These are phyloP conservation scores for Lactarius evosmus DNA, from an alignment of 768 basidiomycete genomes.

Conservation along the genomic window DNA sequence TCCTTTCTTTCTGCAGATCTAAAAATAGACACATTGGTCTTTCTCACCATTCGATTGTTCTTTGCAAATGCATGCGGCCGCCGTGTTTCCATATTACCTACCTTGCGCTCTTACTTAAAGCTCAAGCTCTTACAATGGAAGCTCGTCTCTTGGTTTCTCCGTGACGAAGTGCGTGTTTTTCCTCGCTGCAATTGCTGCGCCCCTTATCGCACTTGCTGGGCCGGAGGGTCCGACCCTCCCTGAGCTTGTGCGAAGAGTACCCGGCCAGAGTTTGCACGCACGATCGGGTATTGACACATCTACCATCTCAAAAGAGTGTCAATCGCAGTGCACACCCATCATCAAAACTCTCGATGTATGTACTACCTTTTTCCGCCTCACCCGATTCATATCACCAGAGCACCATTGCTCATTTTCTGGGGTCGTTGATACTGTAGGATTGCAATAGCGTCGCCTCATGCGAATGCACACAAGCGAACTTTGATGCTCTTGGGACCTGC, in stretches of 20 bases:
- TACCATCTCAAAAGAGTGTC: constrained; percentile 2
- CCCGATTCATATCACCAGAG: neutral
- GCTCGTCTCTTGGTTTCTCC: neutral
- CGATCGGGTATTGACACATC: neutral
- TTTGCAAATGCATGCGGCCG: neutral
- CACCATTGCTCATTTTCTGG: neutral
- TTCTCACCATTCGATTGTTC: neutral
- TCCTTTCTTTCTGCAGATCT: neutral
- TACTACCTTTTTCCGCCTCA: neutral
- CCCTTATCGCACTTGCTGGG: neutral
- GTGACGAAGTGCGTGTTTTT: constrained; percentile 1
- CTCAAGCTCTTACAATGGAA: neutral
- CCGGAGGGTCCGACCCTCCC: neutral
- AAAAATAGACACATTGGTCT: neutral
- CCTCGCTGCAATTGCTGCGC: neutral
- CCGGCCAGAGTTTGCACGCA: neutral
- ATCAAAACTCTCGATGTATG: constrained; percentile 6
- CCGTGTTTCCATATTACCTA: neutral
- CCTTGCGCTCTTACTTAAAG: neutral
- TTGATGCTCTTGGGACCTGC: neutral
- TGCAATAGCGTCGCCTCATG: neutral
- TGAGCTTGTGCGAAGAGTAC: neutral
- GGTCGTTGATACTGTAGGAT: neutral
- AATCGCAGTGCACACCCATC: constrained; percentile 4
- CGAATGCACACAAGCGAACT: constrained; percentile 15